Conservation (phyloP, 306 rosid species). For the Mimosa bimucronata region DNA sequence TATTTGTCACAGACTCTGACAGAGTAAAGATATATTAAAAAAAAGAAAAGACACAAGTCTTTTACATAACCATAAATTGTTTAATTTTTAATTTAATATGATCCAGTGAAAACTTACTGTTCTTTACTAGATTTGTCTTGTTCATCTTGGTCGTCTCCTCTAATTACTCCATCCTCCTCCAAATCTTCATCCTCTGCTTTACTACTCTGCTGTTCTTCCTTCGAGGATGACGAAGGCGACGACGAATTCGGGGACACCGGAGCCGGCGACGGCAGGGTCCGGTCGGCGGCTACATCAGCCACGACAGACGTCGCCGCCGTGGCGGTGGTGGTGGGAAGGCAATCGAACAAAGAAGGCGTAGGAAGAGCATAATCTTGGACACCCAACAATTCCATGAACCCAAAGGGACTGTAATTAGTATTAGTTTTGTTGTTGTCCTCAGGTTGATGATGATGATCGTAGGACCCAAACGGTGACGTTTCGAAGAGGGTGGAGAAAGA, state of each 20-base stretch:
- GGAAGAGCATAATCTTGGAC: conserved; percentile 32
- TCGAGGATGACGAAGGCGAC: conserved; percentile 71
- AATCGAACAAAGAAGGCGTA: conserved; percentile 51
- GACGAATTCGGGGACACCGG: conserved; percentile 70
- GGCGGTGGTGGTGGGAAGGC: conserved; percentile 39
- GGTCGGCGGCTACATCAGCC: too few species aligned
- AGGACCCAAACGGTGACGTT: conserved; percentile 36
- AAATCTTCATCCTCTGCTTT: conserved; percentile 40
- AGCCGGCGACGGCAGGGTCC: too few species aligned
- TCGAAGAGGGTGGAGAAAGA: conserved; percentile 55
- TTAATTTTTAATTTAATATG: neutral
- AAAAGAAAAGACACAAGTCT: too few species aligned
- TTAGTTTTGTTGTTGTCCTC: conserved; percentile 12
- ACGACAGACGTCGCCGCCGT: conserved; percentile 1
- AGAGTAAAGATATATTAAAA: neutral
- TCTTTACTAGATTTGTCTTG: conserved; percentile 60
- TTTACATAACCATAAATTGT: neutral
- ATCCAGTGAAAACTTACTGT: conserved; percentile 56
- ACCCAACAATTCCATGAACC: conserved; percentile 55
- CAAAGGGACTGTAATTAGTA: conserved; percentile 22
- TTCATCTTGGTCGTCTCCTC: conserved; percentile 41
- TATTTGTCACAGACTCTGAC: neutral
- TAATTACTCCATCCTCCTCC: conserved; percentile 26
- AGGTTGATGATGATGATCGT: conserved; percentile 37
- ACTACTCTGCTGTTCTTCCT: conserved; percentile 28